Conservation (phyloP, 1,284 basidiomycete species). For the Phylloboletellus chloephorus region DNA sequence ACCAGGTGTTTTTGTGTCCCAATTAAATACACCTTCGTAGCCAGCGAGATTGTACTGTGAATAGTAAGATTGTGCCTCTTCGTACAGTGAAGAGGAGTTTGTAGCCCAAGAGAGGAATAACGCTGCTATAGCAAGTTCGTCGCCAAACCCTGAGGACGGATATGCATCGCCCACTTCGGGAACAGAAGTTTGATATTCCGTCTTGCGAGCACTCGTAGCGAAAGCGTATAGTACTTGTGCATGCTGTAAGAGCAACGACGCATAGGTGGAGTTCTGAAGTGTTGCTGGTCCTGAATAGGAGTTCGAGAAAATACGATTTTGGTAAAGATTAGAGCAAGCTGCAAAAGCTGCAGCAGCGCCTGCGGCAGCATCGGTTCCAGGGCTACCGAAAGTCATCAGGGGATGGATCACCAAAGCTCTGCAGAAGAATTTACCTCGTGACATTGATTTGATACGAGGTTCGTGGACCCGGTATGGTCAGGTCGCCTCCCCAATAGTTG, state of each 20-base stretch:
- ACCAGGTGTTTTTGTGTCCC: conserved; percentile 81
- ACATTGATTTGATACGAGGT: conserved; percentile 75
- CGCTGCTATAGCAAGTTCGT: conserved; percentile 70
- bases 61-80: conserved; percentile 64
- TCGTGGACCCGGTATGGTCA: conserved; percentile 67
- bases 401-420: neutral
- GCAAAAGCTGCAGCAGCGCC: conserved; percentile 81
- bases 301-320: conserved; percentile 47
- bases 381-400: conserved; percentile 34
- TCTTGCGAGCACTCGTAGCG: conserved; percentile 58
- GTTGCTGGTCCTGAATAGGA: conserved; percentile 55
- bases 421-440: conserved; percentile 33
- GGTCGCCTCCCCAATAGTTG: conserved; percentile 87
- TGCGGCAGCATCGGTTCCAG: conserved; percentile 88
- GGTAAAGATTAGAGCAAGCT: conserved; percentile 78
- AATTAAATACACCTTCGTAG: conserved; percentile 71
- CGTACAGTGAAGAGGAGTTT: conserved; percentile 57
- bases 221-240: conserved; percentile 71
- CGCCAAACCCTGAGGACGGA: conserved; percentile 63
- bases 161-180: conserved; percentile 65
- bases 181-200: conserved; percentile 60
- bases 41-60: conserved; percentile 50
- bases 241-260: conserved; percentile 63
- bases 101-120: conserved; percentile 71
- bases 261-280: conserved; percentile 72